phyloP scores from a whole-genome alignment of 2,329 filamentous ascomycete species.

The Colletotrichum sp. region DNA sequence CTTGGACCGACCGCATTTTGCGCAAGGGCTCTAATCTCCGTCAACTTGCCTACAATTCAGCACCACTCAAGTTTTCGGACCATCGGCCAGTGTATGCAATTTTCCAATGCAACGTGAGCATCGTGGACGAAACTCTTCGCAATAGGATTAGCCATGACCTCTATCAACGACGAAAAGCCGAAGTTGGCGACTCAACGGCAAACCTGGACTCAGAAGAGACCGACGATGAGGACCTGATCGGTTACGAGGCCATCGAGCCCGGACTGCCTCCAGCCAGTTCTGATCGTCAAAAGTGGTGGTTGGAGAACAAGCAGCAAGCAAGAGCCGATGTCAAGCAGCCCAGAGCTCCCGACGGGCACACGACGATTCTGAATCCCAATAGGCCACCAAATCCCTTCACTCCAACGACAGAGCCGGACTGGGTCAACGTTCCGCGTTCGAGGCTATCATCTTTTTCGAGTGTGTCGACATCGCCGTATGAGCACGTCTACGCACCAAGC shows the following conservation, averaged over 20 bases:
- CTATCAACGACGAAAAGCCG: constrained; percentile 71
- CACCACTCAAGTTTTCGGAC: constrained; percentile 87
- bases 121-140: constrained; percentile 77
- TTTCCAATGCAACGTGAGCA: constrained; percentile 83
- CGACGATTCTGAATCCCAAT: constrained; percentile 72
- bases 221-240: constrained; percentile 81
- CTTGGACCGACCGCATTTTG: constrained; percentile 95
- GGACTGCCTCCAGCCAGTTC: constrained; percentile 73
- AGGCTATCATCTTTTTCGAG: constrained; percentile 59
- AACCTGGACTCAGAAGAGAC: constrained; percentile 61
- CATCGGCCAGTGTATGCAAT: constrained; percentile 93
- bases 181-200: constrained; percentile 68
- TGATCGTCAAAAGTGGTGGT: constrained; percentile 74
- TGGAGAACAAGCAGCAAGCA: constrained; percentile 74
- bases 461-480: constrained; percentile 64
- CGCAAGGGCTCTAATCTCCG: constrained; percentile 84
- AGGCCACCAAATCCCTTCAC: constrained; percentile 84
- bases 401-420: constrained; percentile 77
- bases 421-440: constrained; percentile 71
- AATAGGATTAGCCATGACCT: constrained; percentile 76
- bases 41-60: constrained; percentile 82
- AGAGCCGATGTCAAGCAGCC: constrained; percentile 75
- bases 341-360: constrained; percentile 49
- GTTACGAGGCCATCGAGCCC: constrained; percentile 83
- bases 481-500: constrained; percentile 58